phyloP scores from a whole-genome alignment of 192 early-diverging fungal genomes.

The Linnemannia hyalina region DNA sequence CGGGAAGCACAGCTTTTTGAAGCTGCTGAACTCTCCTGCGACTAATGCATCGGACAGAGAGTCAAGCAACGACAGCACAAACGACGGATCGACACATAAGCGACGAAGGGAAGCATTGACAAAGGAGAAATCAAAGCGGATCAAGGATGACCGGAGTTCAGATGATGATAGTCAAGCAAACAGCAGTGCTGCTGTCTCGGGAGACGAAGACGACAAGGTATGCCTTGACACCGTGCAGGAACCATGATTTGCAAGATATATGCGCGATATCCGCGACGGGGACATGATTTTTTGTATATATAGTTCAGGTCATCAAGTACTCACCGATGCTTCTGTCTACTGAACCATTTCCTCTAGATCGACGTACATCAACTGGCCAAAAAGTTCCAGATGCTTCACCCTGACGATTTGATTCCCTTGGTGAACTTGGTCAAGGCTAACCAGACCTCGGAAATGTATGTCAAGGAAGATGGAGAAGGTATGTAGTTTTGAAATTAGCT shows the following conservation, averaged over 20 bases:
- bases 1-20: constrained; percentile 40
- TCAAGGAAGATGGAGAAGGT: constrained; percentile 60
- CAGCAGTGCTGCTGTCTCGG: constrained; percentile 44
- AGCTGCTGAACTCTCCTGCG: constrained; percentile 24
- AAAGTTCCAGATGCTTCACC: constrained; percentile 54
- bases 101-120: constrained; percentile 33
- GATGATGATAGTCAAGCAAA: constrained; percentile 45
- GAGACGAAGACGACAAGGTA: constrained; percentile 49
- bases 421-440: constrained; percentile 56
- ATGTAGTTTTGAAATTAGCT: neutral
- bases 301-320: neutral
- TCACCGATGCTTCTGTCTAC: neutral
- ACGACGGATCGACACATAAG: constrained; percentile 31
- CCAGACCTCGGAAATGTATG: constrained; percentile 59
- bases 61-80: constrained; percentile 31
- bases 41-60: constrained; percentile 31
- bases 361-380: constrained; percentile 54
- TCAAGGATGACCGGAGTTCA: constrained; percentile 36
- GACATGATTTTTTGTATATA: no score
- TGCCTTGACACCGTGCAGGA: neutral
- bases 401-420: constrained; percentile 51
- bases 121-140: constrained; percentile 49
- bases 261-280: neutral
- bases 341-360: constrained; percentile 12
- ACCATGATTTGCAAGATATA: neutral